A percentile compares a stretch with the other conserved stretches of the same genome.
Evolutionary conservation across 2,329 filamentous ascomycete genomes (phyloP).

Genomic region (Stenocarpella maydis): DNA sequence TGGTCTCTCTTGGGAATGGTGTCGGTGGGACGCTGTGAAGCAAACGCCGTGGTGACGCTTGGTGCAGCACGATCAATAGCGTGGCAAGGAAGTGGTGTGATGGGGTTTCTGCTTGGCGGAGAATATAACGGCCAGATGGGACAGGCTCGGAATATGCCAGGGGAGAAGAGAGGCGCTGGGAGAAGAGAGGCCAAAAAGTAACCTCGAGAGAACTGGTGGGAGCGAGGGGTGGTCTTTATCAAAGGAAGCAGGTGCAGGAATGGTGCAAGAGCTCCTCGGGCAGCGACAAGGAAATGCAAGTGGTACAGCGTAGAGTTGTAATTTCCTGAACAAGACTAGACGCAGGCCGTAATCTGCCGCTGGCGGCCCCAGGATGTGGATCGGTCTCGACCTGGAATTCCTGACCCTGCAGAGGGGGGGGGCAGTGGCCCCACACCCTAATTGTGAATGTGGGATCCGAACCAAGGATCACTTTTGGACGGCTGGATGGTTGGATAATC

Average conservation of each 20-base stretch:
- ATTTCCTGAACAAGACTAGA: conserved; percentile 26
- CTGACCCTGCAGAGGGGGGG: conserved; percentile 13
- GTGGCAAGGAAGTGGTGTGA: neutral
- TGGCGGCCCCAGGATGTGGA: conserved; percentile 22
- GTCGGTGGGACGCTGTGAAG: neutral
- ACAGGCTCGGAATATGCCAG: neutral
- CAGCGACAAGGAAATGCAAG: conserved; percentile 10
- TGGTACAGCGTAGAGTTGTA: conserved; percentile 22
- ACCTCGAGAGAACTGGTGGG: neutral
- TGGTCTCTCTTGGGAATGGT: neutral
- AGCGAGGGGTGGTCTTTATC: conserved; percentile 13
- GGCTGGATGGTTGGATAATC: conserved; percentile 17
- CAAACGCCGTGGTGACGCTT: neutral
- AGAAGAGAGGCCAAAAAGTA: neutral
- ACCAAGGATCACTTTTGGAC: neutral
- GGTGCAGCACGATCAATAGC: neutral
- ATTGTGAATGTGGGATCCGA: conserved; percentile 11
- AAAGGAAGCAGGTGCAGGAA: conserved; percentile 12
- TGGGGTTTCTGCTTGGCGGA: neutral
- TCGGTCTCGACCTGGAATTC: conserved; percentile 26
- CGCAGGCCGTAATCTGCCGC: conserved; percentile 27
- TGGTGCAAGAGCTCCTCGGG: conserved; percentile 22
- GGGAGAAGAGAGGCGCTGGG: neutral
- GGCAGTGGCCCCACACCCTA: conserved; percentile 9
- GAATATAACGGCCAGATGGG: neutral